These are phyloP conservation scores for Geosmithia putterillii DNA, from an alignment of 2,329 filamentous ascomycete genomes.

Conservation along the genomic window DNA sequence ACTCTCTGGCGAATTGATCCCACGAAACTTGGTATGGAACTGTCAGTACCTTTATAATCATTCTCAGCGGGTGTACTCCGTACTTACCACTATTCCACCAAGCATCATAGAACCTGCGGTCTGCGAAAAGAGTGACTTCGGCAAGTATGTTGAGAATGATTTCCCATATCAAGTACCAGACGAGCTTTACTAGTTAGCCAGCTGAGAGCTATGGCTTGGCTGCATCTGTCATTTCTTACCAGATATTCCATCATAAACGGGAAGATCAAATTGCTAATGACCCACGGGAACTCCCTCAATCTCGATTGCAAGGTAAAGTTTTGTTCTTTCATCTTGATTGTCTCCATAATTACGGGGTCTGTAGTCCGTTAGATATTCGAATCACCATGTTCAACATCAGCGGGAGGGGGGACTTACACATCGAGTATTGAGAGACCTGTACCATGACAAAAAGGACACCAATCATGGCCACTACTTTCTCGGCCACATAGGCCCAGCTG, in stretches of 20 bases:
- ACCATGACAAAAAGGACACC: conserved; percentile 71
- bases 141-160: conserved; percentile 63
- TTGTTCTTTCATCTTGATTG: conserved; percentile 53
- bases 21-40: conserved; percentile 34
- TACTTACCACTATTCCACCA: conserved; percentile 47
- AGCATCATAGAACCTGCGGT: conserved; percentile 57
- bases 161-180: conserved; percentile 77
- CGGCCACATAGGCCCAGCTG: conserved; percentile 63
- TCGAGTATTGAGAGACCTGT: conserved; percentile 62
- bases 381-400: not conserved
- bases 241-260: conserved; percentile 71
- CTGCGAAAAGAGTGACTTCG: conserved; percentile 65
- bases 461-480: conserved; percentile 59
- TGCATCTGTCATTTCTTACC: conserved; percentile 11
- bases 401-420: conserved; percentile 30
- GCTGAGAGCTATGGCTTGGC: not conserved
- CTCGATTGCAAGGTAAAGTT: conserved; percentile 48
- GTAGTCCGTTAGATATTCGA: not conserved
- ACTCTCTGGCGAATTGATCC: conserved; percentile 70
- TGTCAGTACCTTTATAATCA: not conserved
- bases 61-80: not conserved
- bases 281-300: conserved; percentile 58
- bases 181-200: conserved; percentile 27
- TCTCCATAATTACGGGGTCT: conserved; percentile 58
- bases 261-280: conserved; percentile 64